Percentiles rank a stretch among this genome's conserved stretches.
Conservation (phyloP, 1,139 yeast species). For the Scheffersomyces quercinus region DNA sequence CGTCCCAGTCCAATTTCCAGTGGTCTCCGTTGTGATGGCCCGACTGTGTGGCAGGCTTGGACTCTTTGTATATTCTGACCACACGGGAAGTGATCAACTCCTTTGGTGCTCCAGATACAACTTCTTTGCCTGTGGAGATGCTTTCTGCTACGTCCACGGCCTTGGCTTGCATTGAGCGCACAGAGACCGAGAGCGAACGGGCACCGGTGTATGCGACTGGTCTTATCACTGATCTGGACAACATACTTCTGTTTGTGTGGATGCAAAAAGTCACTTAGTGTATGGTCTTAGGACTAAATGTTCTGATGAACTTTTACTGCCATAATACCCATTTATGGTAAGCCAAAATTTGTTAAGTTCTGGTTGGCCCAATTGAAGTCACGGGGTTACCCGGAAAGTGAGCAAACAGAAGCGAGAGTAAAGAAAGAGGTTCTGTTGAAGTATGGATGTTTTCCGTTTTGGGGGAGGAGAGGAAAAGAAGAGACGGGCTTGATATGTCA, state of each 20-base stretch:
- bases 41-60: constrained; percentile 83
- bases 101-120: constrained; percentile 78
- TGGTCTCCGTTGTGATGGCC: constrained; percentile 55
- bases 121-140: constrained; percentile 46
- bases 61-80: constrained; percentile 75
- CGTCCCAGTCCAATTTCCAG: constrained; percentile 89
- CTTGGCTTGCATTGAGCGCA: constrained; percentile 13
- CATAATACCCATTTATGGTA: constrained; percentile 1
- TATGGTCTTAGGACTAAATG: too few species aligned
- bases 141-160: constrained; percentile 20
- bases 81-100: constrained; percentile 63
- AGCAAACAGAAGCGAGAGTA: neutral
- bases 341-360: constrained; percentile 12
- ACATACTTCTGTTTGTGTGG: constrained; percentile 13
- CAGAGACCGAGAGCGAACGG: constrained; percentile 24
- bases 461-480: too few species aligned
- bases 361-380: constrained; percentile 20
- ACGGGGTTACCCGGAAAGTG: neutral
- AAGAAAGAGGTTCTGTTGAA: too few species aligned
- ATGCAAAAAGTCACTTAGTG: too few species aligned
- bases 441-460: too few species aligned
- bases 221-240: constrained; percentile 22
- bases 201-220: constrained; percentile 10
- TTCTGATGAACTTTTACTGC: neutral
- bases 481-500: too few species aligned